Evolutionary conservation across 2,329 filamentous ascomycete genomes (phyloP), one percentile per base, ranked within the genome.

Genomic region (Myriosclerotinia curreyana): DNA sequence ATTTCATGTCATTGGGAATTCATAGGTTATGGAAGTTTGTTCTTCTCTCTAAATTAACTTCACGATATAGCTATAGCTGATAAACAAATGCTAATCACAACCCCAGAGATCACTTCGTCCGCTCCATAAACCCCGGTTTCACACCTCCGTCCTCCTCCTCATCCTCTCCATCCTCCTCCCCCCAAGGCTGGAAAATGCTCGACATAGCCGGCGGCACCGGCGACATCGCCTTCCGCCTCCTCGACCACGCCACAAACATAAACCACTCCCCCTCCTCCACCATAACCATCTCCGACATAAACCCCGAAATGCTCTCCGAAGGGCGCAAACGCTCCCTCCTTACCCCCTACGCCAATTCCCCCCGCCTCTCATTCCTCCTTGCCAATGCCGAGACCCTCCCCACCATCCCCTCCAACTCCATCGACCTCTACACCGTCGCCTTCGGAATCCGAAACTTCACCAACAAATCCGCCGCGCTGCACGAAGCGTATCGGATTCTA

Each of bases 361-460:
- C 80, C 11, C 77, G 79, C n/a, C 80, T 89, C 31, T 80, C 81
- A 63, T 99, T 96, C 78, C 82, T 97, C 70, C 89, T 96, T 72
- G 94, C 92, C 67, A 96, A 99, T 75, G 95, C 95, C 11, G 91
- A 97, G 74, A 79, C 85, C 58, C 83, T 98, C 38, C 78, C 83
- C 69, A 77, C 78, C 22, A 84, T 97, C 63, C 82, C 87, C 2
- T 81, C 85, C 71, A 82, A 83, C 73, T 89, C 84, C n/a, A 82
- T 98, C 63, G 95, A 99, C 76, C 82, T 99, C 6, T 99, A 99
- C 80, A 99, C 95, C 0, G 95, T 99, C 3, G 92, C 94, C 0
- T 99, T 99, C 74, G 95, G 95, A 40, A 98, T 99, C 75, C 85
- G 95, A 60, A 99, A 99, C 78, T 99, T 99, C 79, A 95, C 91